Evolutionary conservation across 495 filamentous ascomycete genomes (phyloP).

Genomic region (Gamarada debralockiae): DNA sequence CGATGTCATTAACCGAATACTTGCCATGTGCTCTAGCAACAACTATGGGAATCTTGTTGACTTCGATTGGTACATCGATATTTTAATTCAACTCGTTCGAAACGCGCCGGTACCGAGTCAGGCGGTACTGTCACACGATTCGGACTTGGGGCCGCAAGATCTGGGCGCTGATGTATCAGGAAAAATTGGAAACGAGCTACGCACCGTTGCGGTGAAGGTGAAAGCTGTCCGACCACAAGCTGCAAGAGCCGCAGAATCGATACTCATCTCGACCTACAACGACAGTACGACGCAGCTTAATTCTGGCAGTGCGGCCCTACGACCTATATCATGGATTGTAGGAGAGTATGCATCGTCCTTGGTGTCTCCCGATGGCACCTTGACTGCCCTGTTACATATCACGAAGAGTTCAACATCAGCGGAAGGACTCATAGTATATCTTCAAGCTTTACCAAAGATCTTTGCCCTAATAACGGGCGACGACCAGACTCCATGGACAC

Average conservation of each 20-base stretch:
- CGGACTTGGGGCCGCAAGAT: neutral
- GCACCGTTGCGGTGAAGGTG: conserved; percentile 90
- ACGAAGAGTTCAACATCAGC: conserved; percentile 54
- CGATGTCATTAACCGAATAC: conserved; percentile 71
- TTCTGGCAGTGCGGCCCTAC: conserved; percentile 56
- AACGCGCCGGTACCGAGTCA: conserved; percentile 46
- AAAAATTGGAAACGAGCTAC: conserved; percentile 77
- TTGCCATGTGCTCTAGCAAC: conserved; percentile 87
- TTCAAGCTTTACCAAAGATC: conserved; percentile 87
- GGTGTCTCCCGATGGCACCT: conserved; percentile 55
- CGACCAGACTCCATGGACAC: conserved; percentile 54
- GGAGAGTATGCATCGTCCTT: conserved; percentile 80
- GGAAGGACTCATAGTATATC: conserved; percentile 63
- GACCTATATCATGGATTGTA: conserved; percentile 73
- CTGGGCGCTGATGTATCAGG: conserved; percentile 50
- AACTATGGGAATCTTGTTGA: conserved; percentile 82
- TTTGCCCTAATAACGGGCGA: conserved; percentile 62
- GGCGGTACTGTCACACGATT: conserved; percentile 16
- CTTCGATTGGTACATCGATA: conserved; percentile 95
- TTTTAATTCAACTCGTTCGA: conserved; percentile 75
- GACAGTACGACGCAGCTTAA: conserved; percentile 37
- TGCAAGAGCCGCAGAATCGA: conserved; percentile 77
- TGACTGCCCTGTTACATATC: conserved; percentile 71
- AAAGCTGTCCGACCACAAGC: conserved; percentile 71
- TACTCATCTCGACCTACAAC: conserved; percentile 47